Evolutionary conservation across 1,284 basidiomycete species (phyloP), one percentile per base, ranked within the genome.

Genomic region (Fistulinella cinereoalba): DNA sequence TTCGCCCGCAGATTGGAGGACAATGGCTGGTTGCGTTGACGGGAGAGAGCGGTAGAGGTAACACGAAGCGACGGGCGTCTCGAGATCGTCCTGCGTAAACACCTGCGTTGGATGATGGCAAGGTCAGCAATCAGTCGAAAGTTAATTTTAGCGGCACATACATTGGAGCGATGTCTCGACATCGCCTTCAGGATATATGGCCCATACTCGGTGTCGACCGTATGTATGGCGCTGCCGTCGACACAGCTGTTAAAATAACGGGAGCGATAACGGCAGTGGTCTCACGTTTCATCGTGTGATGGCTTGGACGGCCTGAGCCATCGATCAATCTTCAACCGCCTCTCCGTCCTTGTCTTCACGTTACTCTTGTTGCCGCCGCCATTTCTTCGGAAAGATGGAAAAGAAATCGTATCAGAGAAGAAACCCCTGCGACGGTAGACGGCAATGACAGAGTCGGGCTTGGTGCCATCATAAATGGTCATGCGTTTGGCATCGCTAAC

Each of bases 291-390:
- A 21, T 54, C 55, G 4, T n/a, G n/a, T n/a, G 44, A 24, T 8
- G 52, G 21, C 34, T 61, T 67, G 28, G 41, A 53, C 25, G 47
- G 62, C 41, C 49, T 62, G 16, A 63, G 45, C 61, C 61, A 63
- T 41, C 62, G 51, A 21, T 58, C 56, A 10, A 64, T 9, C 40
- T 25, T 54, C 19, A 62, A 15, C 3, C 50, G 50, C 6, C n/a
- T 8, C 15, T 31, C 37, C 2, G 19, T 8, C 1, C 31, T 10
- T 6, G 40, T 27, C 9, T 22, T 5, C 6, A 28, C 33, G 5
- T 23, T 3, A 28, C 27, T 28, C 6, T 3, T 12, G 15, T 21
- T 22, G 7, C 32, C 18, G 7, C 13, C 13, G 13, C 19, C 19
- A 18, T 28, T 12, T 15, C 29, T 6, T 15, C n/a, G n/a, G n/a